phyloP scores from a whole-genome alignment of 176 grass and related monocot genomes.

The Lolium rigidum region DNA sequence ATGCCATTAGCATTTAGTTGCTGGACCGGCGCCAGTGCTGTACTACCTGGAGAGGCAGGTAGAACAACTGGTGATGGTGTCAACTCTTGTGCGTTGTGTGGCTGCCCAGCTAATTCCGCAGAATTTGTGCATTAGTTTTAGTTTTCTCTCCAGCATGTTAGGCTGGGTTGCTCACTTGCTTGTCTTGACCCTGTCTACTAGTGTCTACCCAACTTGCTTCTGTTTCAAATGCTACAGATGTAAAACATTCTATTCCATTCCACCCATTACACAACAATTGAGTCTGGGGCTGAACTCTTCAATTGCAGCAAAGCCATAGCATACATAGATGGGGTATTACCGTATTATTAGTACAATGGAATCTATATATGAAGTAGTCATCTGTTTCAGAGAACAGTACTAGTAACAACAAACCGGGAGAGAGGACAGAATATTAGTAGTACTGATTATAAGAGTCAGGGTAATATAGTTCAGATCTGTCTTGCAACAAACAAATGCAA shows the following conservation, averaged over 20 bases:
- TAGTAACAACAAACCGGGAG: too few relatives aligned
- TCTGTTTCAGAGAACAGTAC: background rate
- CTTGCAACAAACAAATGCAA: background rate
- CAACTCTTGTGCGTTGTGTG: background rate
- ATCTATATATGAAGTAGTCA: background rate
- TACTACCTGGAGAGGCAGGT: background rate
- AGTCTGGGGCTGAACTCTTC: too few relatives aligned
- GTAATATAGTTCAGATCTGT: too few relatives aligned
- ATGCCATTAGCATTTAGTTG: background rate
- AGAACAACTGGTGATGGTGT: background rate
- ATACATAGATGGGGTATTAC: background rate
- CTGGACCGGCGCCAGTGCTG: background rate
- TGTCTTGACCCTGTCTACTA: background rate
- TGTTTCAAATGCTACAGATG: background rate
- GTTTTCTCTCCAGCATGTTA: background rate
- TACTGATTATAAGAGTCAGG: too few relatives aligned
- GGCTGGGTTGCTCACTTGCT: background rate
- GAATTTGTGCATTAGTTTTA: too few relatives aligned
- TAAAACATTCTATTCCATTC: background rate
- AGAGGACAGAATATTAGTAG: too few relatives aligned
- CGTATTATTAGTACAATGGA: too few relatives aligned
- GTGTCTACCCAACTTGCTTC: background rate
- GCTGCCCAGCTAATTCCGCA: background rate
- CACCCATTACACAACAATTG: too few relatives aligned
- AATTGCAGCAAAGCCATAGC: too few relatives aligned